Conservation (phyloP, 805 yeast genomes). For the Kodamaea sagamina region DNA sequence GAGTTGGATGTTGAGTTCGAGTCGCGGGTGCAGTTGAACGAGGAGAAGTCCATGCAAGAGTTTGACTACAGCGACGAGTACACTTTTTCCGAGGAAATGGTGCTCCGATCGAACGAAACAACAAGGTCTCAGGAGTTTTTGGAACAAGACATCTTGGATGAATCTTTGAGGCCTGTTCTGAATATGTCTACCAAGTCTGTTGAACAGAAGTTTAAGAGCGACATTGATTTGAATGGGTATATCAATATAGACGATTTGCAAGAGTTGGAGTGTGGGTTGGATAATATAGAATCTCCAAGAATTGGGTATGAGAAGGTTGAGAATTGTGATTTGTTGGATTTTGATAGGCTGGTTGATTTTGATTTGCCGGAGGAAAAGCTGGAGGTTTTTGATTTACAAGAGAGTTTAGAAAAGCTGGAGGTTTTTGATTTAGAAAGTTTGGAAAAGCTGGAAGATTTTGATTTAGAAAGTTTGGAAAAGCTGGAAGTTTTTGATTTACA, state of each 20-base stretch:
- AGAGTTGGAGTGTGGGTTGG: conserved; percentile 14
- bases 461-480: no score
- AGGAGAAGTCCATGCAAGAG: conserved; percentile 17
- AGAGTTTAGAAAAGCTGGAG: no score
- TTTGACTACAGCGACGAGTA: conserved; percentile 17
- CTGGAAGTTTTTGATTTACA: no score
- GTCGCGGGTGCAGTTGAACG: conserved; percentile 2
- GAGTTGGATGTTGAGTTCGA: background rate
- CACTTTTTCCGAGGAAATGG: conserved; percentile 18
- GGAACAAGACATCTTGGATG: no score
- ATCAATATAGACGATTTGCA: conserved; percentile 13
- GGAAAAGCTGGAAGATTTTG: no score
- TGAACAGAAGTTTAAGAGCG: conserved; percentile 2
- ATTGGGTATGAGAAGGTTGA: background rate
- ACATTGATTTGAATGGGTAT: conserved; percentile 10
- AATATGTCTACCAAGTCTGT: background rate
- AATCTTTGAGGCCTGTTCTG: no score
- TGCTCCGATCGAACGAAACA: conserved; percentile 29
- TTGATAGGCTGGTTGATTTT: no score
- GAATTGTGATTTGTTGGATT: background rate
- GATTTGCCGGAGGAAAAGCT: no score
- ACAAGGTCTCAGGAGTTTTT: conserved; percentile 20
- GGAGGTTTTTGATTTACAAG: no score
- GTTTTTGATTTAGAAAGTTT: no score
- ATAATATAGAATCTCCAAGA: conserved; percentile 6